Evolutionary conservation across 108 stramenopile species (phyloP).

Genomic region (Thalassiosira profunda): DNA sequence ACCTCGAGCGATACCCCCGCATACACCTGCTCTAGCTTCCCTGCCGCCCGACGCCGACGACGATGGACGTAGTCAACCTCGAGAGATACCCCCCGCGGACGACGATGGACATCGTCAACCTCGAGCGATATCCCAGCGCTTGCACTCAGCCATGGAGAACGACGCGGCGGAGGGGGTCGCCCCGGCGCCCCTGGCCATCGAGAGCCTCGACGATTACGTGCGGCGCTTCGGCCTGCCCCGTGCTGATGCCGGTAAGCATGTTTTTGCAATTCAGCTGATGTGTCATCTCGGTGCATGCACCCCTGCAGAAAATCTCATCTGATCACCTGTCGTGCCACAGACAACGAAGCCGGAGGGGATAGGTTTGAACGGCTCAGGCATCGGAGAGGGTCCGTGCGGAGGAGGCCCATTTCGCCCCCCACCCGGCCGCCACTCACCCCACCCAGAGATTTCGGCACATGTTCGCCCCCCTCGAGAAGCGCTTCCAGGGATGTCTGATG

Average conservation of each 20-base stretch:
- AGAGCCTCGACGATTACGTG: slow-evolving; percentile 49
- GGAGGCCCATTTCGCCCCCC: slow-evolving; percentile 18
- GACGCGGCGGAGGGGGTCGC: no score
- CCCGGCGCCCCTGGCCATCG: slow-evolving; percentile 47
- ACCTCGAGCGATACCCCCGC: no score
- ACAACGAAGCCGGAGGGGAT: slow-evolving; percentile 10
- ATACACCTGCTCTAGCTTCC: no score
- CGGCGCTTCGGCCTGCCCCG: slow-evolving; percentile 23
- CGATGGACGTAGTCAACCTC: no score
- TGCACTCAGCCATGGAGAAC: no score
- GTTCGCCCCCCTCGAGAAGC: slow-evolving; percentile 90
- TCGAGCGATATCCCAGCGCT: no score
- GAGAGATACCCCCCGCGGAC: no score
- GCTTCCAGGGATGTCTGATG: slow-evolving; percentile 59
- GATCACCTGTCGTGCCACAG: not conserved
- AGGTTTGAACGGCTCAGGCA: slow-evolving; percentile 49
- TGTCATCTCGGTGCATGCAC: no score
- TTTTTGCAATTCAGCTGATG: no score
- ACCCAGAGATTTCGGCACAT: slow-evolving; percentile 83
- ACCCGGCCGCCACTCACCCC: slow-evolving; percentile 42
- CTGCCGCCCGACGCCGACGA: no score
- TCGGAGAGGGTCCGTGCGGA: slow-evolving; percentile 22
- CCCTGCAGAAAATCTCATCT: not conserved
- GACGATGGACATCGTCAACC: no score
- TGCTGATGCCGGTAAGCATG: slow-evolving; percentile 3